Evolutionary conservation across 306 rosid genomes (phyloP), one percentile per base, ranked within the genome.

Genomic region (Neltuma alba): DNA sequence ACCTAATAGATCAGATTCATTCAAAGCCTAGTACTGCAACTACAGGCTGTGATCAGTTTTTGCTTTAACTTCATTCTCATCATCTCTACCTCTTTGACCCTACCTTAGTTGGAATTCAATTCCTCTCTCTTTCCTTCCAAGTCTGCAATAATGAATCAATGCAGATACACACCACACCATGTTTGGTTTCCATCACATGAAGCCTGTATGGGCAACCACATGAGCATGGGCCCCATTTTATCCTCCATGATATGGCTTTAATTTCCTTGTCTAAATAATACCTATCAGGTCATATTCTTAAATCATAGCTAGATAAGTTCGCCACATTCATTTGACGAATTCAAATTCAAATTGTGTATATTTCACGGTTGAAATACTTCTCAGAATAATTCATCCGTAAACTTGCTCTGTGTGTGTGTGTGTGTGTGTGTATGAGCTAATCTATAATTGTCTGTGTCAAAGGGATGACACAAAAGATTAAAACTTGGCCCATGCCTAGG

Each of bases 201-300:
- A 31, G 38, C 36, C 69, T 55, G 81, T 42, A 79, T 83, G 83
- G 83, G 77, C 81, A 79, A 47, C 73, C 89, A 83, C 85, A 77
- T 76, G 79, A 76, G 34, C 84, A 6, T 87, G 91, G 79, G 78
- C 87, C 89, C 28, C 84, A 66, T 47, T 34, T 64, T 20, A 34
- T 14, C 44, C 45, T 57, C 4, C 33, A 62, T 62, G 23, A 62
- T 34, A 64, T 20, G 16, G 28, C 86, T 82, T 82, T 78, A 20
- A 66, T 12, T 66, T 27, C 16, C 20, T 60, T 27, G 66, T 6
- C 37, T 28, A 60, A 60, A 60, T 14, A 28, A 60, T 28, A 60
- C 16, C 33, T 60, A 28, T 60, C 37, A 25, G 1, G 37, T 9
- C 31, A 23, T 27, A 66, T 66, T 37, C 18, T 5, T 66, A 38